Percentiles rank a stretch among this genome's conserved stretches.
These are phyloP conservation scores for Trametes cubensis DNA, from an alignment of 768 basidiomycete species.

Conservation along the genomic window DNA sequence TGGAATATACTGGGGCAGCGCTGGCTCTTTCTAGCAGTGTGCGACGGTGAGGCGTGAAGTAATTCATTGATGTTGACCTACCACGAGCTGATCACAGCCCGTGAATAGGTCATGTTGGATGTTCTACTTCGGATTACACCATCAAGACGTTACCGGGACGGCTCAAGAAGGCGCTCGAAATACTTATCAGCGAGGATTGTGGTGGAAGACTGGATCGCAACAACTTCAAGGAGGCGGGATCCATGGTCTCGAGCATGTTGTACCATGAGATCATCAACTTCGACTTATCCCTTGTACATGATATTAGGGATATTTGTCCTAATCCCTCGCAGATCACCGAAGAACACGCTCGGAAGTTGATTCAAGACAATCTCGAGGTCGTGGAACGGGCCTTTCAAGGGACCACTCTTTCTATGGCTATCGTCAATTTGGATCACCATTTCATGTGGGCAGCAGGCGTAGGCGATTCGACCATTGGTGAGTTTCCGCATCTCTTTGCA, in stretches of 20 bases:
- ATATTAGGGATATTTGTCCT: neutral
- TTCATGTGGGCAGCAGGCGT: constrained; percentile 12
- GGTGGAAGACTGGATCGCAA: neutral
- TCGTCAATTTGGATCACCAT: neutral
- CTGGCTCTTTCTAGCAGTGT: constrained; percentile 1
- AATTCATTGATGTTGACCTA: neutral
- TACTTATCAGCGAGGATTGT: neutral
- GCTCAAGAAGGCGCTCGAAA: neutral
- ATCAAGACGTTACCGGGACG: neutral
- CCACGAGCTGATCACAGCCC: too few relatives aligned
- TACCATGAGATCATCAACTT: neutral
- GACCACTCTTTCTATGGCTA: neutral
- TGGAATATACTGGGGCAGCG: neutral
- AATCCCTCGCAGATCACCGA: neutral
- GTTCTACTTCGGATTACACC: neutral
- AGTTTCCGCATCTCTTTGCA: neutral
- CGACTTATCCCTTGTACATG: neutral
- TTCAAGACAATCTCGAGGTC: neutral
- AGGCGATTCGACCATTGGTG: constrained; percentile 14
- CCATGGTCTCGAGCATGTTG: neutral
- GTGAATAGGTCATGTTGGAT: neutral
- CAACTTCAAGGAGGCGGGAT: neutral
- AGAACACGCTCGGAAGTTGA: neutral
- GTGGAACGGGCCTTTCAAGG: neutral
- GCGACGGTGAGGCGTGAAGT: neutral